These are phyloP conservation scores for Carex pumila DNA, from an alignment of 176 grass and related monocot species.

Conservation along the genomic window DNA sequence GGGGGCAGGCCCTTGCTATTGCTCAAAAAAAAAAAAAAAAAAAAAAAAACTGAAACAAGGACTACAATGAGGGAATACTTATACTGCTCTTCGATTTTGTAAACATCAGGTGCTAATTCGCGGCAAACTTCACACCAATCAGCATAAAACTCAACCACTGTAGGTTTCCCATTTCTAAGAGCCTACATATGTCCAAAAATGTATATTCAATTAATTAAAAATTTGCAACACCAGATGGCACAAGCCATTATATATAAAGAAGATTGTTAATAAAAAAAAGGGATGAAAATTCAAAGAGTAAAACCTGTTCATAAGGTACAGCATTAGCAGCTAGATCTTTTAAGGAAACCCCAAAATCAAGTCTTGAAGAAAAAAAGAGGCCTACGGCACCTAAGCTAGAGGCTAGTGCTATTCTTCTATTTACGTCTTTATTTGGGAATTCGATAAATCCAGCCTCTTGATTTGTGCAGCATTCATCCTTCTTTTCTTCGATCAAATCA, in stretches of 20 bases:
- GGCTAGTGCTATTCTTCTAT: constrained; percentile 64
- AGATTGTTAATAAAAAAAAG: background rate
- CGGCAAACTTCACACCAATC: constrained; percentile 99
- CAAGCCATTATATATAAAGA: background rate
- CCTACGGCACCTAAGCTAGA: constrained; percentile 50
- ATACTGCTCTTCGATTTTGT: constrained; percentile 72
- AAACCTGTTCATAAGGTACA: constrained; percentile 68
- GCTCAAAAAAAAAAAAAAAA: background rate
- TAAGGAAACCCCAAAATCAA: constrained; percentile 71
- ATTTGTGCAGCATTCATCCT: constrained; percentile 25
- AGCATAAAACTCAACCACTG: constrained; percentile 91
- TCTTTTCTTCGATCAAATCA: constrained; percentile 33
- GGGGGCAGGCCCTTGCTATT: too few relatives aligned
- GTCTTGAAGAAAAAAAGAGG: constrained; percentile 60
- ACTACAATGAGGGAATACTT: constrained; percentile 34
- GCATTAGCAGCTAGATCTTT: constrained; percentile 74
- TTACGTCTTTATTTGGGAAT: constrained; percentile 68
- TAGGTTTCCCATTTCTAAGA: constrained; percentile 86
- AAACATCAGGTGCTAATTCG: constrained; percentile 76
- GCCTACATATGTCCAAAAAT: constrained; percentile 38
- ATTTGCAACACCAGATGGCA: background rate
- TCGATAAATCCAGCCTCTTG: constrained; percentile 36
- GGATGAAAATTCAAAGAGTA: background rate
- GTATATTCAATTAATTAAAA: background rate
- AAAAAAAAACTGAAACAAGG: background rate